phyloP scores from a whole-genome alignment of 139 green algal species.

The Gonium pectorale region DNA sequence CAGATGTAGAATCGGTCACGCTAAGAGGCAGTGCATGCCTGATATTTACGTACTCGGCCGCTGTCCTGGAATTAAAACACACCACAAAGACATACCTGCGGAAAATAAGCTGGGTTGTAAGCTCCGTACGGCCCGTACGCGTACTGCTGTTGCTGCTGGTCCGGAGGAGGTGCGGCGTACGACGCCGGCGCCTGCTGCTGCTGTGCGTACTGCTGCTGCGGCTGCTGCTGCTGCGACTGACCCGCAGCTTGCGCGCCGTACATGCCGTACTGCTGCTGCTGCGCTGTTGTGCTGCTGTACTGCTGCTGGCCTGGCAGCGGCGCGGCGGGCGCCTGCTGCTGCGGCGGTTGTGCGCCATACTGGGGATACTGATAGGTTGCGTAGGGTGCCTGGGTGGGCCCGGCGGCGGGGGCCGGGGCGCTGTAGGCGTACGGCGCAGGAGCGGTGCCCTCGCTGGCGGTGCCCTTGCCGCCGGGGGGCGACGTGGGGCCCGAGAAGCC shows the following conservation, averaged over 20 bases:
- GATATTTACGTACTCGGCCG: too few relatives aligned
- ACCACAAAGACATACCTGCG: too few relatives aligned
- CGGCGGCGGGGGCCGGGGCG: neutral
- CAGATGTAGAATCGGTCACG: too few relatives aligned
- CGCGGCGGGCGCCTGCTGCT: neutral
- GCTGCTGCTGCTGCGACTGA: neutral
- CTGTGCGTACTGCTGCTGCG: neutral
- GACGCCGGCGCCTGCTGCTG: too few relatives aligned
- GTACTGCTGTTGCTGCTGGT: too few relatives aligned
- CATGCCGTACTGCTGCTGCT: neutral
- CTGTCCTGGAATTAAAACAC: too few relatives aligned
- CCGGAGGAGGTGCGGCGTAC: too few relatives aligned
- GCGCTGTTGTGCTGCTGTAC: conserved; percentile 6
- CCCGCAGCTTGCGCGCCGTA: neutral
- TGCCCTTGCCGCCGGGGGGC: neutral
- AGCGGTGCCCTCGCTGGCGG: neutral
- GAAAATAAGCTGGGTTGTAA: too few relatives aligned
- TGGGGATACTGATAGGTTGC: neutral
- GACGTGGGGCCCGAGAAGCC: conserved; percentile 2
- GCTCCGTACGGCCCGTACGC: too few relatives aligned
- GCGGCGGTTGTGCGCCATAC: neutral
- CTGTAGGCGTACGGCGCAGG: neutral
- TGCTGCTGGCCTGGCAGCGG: conserved; percentile 1
- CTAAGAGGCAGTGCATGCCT: too few relatives aligned
- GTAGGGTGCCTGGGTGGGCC: conserved; percentile 21